Evolutionary conservation across 495 filamentous ascomycete genomes (phyloP).

Genomic region (Aspergillus sparsus): DNA sequence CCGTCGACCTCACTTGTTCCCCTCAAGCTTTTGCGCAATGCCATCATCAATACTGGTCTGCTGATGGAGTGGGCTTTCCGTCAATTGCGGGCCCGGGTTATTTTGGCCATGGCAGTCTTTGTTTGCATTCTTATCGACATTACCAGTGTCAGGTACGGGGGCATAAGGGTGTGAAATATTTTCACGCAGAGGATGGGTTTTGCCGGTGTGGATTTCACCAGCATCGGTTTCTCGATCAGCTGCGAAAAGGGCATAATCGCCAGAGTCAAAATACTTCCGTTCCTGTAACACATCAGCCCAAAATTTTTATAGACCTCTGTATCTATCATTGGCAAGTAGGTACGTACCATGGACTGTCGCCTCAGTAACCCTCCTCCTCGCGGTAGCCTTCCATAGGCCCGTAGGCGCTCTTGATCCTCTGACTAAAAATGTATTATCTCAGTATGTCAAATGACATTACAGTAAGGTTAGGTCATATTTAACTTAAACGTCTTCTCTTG

Average conservation of each 20-base stretch:
- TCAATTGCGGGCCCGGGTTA: background rate
- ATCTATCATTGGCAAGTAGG: too few relatives aligned
- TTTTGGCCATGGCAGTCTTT: slow-evolving; percentile 22
- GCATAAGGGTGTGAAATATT: slow-evolving; percentile 36
- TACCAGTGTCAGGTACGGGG: slow-evolving; percentile 31
- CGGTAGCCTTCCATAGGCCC: too few relatives aligned
- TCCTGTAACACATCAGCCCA: slow-evolving; percentile 24
- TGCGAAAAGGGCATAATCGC: slow-evolving; percentile 36
- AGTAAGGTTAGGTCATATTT: too few relatives aligned
- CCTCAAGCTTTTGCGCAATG: too few relatives aligned
- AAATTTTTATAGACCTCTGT: too few relatives aligned
- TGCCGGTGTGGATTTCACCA: slow-evolving; percentile 31
- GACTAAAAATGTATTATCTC: too few relatives aligned
- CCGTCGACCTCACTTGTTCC: too few relatives aligned
- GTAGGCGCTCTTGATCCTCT: too few relatives aligned
- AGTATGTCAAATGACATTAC: too few relatives aligned
- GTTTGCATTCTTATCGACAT: slow-evolving; percentile 31
- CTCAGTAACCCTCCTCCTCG: too few relatives aligned
- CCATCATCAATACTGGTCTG: background rate
- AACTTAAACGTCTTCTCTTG: too few relatives aligned
- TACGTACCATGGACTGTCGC: too few relatives aligned
- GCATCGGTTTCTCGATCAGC: slow-evolving; percentile 27
- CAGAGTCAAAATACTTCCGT: slow-evolving; percentile 38
- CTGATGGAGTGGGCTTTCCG: background rate
- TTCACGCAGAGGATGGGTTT: slow-evolving; percentile 28